Evolutionary conservation across 306 rosid genomes (phyloP), one percentile per base, ranked within the genome.

Genomic region (Purshia tridentata): DNA sequence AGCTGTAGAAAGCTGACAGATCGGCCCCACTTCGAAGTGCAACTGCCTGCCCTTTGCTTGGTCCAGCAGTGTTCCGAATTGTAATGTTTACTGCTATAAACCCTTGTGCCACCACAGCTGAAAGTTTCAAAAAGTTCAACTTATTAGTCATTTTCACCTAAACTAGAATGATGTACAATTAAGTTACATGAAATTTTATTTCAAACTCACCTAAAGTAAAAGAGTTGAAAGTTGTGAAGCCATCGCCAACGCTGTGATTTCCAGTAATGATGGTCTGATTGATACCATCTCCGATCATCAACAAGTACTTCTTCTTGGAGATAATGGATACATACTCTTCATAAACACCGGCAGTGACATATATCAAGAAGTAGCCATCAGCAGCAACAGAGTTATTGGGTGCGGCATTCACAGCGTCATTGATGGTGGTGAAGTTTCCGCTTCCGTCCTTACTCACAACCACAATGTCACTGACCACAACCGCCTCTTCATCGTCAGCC

Each of bases 261-360:
- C 85, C 88, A 0, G 88, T 84, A 47, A 84, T 71, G 12, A 81
- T 71, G 6, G 88, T 84, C 69, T 77, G 81, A 11, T 72, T 75
- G 29, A 84, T 81, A 45, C 88, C 88, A 1, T 84, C 88, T 70
- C 88, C 88, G 22, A 71, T 77, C 78, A 84, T 46, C 71, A 84
- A 65, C 83, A 84, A 29, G 19, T 77, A 84, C 78, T 75, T 74
- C 70, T 84, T 77, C 42, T 80, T 71, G 0, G 73, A 46, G 18
- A 69, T 51, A 35, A 84, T 67, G 0, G 68, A 50, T 22, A 81
- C 76, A 29, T 77, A 77, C 78, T 81, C 88, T 41, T 74, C 65
- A 15, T 84, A 84, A 52, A 77, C 76, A 6, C 88, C 88, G 3
- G 82, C 81, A 2, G 79, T 74, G 60, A 84, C 55, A 46, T 83